These are phyloP conservation scores for Cladophialophora yegresii DNA, from an alignment of 2,329 filamentous ascomycete genomes.

Conservation along the genomic window DNA sequence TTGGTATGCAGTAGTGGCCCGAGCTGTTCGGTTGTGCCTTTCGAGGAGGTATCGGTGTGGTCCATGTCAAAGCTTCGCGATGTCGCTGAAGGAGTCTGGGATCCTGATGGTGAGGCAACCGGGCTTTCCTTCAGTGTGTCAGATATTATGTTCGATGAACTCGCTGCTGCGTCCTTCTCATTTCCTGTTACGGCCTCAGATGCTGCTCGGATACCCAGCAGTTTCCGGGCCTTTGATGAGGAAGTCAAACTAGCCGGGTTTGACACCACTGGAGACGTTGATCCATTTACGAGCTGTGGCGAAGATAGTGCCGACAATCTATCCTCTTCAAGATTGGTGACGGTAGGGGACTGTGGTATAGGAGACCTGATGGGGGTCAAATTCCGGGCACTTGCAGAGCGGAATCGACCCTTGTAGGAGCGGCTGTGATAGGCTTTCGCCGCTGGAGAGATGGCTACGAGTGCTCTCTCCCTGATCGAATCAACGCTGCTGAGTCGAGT, in stretches of 20 bases:
- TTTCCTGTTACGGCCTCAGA: slow-evolving; percentile 68
- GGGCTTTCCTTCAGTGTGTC: slow-evolving; percentile 56
- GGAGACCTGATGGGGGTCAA: slow-evolving; percentile 46
- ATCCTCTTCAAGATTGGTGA: slow-evolving; percentile 57
- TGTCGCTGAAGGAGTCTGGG: slow-evolving; percentile 63
- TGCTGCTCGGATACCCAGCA: slow-evolving; percentile 75
- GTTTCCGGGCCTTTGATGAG: slow-evolving; percentile 61
- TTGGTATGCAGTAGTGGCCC: slow-evolving; percentile 51
- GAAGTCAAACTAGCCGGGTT: slow-evolving; percentile 53
- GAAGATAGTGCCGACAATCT: slow-evolving; percentile 43
- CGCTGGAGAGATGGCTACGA: slow-evolving; percentile 53
- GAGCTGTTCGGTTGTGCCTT: slow-evolving; percentile 51
- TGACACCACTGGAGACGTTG: slow-evolving; percentile 53
- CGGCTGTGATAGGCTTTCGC: slow-evolving; percentile 69
- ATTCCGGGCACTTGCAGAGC: slow-evolving; percentile 62
- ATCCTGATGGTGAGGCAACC: slow-evolving; percentile 67
- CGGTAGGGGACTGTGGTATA: slow-evolving; percentile 54
- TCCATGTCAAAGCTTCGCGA: slow-evolving; percentile 77
- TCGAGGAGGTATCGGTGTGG: slow-evolving; percentile 63
- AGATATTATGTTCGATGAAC: slow-evolving; percentile 44
- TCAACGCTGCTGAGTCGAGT: slow-evolving; percentile 78
- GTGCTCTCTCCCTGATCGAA: slow-evolving; percentile 63
- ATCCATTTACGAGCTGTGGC: slow-evolving; percentile 52
- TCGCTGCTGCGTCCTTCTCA: slow-evolving; percentile 52
- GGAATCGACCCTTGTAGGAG: slow-evolving; percentile 54